Evolutionary conservation across 1,284 basidiomycete genomes (phyloP).

Genomic region (Ustilago curta): DNA sequence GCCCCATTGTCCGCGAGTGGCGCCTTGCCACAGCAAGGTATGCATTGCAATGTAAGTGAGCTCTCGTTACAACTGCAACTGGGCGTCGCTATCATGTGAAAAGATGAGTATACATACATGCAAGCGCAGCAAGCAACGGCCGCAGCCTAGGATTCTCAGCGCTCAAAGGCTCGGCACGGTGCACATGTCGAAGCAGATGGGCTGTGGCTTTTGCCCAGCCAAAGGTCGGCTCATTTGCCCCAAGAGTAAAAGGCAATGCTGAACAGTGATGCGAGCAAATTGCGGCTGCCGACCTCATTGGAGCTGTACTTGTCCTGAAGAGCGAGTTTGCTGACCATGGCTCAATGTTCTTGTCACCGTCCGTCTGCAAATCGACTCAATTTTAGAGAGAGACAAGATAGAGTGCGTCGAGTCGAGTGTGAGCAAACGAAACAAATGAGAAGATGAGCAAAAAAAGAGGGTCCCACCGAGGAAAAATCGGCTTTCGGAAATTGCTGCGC

Average conservation of each 20-base stretch:
- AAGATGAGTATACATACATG: background rate
- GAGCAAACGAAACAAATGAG: no score
- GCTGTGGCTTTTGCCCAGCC: background rate
- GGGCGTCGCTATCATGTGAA: background rate
- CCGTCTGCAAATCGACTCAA: background rate
- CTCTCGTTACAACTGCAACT: background rate
- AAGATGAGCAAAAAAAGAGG: background rate
- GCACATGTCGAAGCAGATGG: conserved; percentile 39
- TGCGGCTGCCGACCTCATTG: background rate
- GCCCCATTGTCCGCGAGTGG: background rate
- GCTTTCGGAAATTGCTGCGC: conserved; percentile 10
- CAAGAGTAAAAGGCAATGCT: conserved; percentile 56
- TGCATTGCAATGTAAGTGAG: conserved; percentile 20
- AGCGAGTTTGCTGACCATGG: conserved; percentile 10
- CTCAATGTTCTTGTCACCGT: background rate
- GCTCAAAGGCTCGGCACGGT: conserved; percentile 5
- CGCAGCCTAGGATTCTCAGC: background rate
- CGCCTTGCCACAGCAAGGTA: background rate
- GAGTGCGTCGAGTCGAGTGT: no score
- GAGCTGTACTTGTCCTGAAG: background rate
- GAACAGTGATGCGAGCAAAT: conserved; percentile 4
- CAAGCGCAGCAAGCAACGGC: conserved; percentile 30
- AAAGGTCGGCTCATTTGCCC: background rate
- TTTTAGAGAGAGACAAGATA: background rate
- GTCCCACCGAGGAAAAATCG: conserved; percentile 11